These are phyloP conservation scores for Teunomyces lycoperdinae DNA, from an alignment of 805 yeast species.

Conservation along the genomic window DNA sequence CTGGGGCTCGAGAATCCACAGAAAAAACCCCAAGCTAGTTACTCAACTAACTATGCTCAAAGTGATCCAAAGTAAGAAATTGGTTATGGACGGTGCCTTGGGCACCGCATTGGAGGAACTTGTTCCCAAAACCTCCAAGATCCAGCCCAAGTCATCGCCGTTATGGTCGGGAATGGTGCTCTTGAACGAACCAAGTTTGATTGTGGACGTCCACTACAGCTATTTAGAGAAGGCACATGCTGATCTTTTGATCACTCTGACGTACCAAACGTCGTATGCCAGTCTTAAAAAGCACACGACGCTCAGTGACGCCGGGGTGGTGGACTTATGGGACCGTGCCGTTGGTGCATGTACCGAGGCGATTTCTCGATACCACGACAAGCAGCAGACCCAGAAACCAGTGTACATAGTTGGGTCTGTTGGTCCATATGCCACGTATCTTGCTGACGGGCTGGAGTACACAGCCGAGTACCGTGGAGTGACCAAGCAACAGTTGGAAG, in stretches of 20 bases:
- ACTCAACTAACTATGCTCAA: conserved; percentile 2
- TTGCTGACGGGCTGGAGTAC: conserved; percentile 70
- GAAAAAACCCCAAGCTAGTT: neutral
- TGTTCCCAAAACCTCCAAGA: conserved; percentile 14
- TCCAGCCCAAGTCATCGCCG: conserved; percentile 30
- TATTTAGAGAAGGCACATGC: conserved; percentile 52
- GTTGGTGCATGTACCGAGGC: conserved; percentile 23
- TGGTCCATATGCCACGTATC: conserved; percentile 76
- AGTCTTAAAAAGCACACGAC: conserved; percentile 31
- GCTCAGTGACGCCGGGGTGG: conserved; percentile 14
- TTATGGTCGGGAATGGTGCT: conserved; percentile 65
- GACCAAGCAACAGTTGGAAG: conserved; percentile 34
- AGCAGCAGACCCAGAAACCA: conserved; percentile 5
- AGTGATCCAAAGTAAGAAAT: neutral
- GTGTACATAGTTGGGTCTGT: conserved; percentile 55
- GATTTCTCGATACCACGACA: conserved; percentile 1
- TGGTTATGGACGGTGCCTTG: conserved; percentile 15
- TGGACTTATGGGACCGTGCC: conserved; percentile 21
- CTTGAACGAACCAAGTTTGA: conserved; percentile 39
- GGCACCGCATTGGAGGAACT: conserved; percentile 16
- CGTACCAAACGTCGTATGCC: conserved; percentile 56
- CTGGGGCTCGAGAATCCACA: too few relatives aligned
- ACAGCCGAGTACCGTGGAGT: conserved; percentile 57
- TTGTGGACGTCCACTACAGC: conserved; percentile 47
- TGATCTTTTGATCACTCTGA: conserved; percentile 51